Conservation (phyloP, 768 basidiomycete species). For the Xerocomellus dryophilus region DNA sequence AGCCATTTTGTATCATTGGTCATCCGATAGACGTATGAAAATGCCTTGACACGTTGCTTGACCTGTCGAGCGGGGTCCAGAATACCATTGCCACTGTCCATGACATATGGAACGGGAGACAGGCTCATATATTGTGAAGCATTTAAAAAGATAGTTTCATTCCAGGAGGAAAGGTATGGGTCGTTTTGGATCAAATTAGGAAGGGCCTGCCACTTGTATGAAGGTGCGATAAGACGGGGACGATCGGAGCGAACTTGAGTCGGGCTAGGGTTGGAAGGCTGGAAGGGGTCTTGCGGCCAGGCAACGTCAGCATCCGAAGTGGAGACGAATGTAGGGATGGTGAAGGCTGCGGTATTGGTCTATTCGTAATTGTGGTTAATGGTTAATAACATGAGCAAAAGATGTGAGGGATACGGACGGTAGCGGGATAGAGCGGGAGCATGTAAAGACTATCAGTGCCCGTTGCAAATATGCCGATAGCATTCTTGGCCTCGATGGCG, state of each 20-base stretch:
- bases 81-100: constrained; percentile 87
- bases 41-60: constrained; percentile 90
- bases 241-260: constrained; percentile 69
- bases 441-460: constrained; percentile 76
- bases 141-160: constrained; percentile 85
- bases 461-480: constrained; percentile 67
- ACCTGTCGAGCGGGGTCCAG: constrained; percentile 86
- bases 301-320: constrained; percentile 48
- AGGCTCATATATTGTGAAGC: constrained; percentile 68
- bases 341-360: constrained; percentile 75
- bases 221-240: constrained; percentile 87
- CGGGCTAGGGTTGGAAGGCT: constrained; percentile 59
- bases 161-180: constrained; percentile 86
- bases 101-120: constrained; percentile 63
- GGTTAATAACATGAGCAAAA: neutral
- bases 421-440: constrained; percentile 84
- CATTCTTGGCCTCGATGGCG: constrained; percentile 55
- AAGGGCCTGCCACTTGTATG: constrained; percentile 88
- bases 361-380: constrained; percentile 25
- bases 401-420: constrained; percentile 53
- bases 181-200: constrained; percentile 73
- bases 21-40: constrained; percentile 86
- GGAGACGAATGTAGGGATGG: constrained; percentile 65
- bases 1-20: constrained; percentile 91
- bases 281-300: constrained; percentile 82